These are phyloP conservation scores for Tephrocybe sp. DNA, from an alignment of 768 basidiomycete species.

Conservation along the genomic window DNA sequence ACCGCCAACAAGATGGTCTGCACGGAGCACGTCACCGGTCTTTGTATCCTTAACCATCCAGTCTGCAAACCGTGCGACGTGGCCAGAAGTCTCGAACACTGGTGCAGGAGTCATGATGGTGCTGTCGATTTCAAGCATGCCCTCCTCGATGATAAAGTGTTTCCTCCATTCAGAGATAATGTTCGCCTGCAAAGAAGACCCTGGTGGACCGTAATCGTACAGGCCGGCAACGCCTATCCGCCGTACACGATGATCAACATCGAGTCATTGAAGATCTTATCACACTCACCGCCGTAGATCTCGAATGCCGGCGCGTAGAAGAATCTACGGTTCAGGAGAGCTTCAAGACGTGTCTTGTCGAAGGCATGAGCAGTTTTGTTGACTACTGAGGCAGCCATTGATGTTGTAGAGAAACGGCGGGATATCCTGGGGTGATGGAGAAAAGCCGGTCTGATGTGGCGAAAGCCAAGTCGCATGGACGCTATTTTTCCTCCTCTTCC, in stretches of 20 bases:
- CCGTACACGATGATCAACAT: background rate
- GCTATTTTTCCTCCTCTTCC: constrained; percentile 9
- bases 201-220: constrained; percentile 97
- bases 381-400: constrained; percentile 34
- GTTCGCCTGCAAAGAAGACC: constrained; percentile 94
- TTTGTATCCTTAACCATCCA: constrained; percentile 98
- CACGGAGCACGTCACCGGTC: constrained; percentile 95
- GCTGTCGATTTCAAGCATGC: constrained; percentile 98
- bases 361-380: constrained; percentile 88
- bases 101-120: constrained; percentile 95
- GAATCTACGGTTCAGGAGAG: constrained; percentile 85
- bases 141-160: constrained; percentile 97
- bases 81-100: constrained; percentile 96
- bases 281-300: constrained; percentile 88
- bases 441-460: constrained; percentile 18
- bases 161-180: constrained; percentile 95
- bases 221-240: constrained; percentile 87
- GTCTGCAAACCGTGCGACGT: constrained; percentile 97
- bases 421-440: constrained; percentile 13
- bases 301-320: constrained; percentile 99
- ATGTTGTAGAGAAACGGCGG: constrained; percentile 15
- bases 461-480: constrained; percentile 19
- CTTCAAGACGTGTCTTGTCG: constrained; percentile 84
- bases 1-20: constrained; percentile 93
- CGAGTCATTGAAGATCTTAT: constrained; percentile 5